These are phyloP conservation scores for Setaria viridis DNA, from an alignment of 202 grass and related monocot genomes.

Conservation along the genomic window DNA sequence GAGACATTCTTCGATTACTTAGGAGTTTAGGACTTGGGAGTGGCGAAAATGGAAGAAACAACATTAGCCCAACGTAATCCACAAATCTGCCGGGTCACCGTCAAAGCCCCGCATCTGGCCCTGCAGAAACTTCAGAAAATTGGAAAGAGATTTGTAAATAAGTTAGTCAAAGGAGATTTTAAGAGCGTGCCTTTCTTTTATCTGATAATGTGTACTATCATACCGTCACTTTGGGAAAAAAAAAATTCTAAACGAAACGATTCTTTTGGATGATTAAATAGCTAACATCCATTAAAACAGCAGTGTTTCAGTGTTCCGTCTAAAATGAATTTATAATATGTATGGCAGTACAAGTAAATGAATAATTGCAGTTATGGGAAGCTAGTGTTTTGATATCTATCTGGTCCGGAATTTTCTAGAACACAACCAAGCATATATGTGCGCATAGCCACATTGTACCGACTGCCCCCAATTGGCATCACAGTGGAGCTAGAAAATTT, in stretches of 20 bases:
- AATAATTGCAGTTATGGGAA: not conserved
- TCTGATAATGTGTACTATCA: not conserved
- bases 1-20: no score
- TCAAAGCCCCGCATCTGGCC: not conserved
- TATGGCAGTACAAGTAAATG: not conserved
- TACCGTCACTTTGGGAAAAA: not conserved
- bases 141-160: not conserved
- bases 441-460: not conserved
- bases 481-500: not conserved
- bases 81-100: no score
- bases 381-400: constrained; percentile 7
- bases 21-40: no score
- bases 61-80: no score
- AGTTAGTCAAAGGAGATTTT: not conserved
- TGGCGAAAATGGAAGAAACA: no score
- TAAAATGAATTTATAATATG: not conserved
- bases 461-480: not conserved
- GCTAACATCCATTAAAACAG: not conserved
- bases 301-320: not conserved
- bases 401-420: not conserved
- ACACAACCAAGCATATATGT: not conserved
- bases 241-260: no score
- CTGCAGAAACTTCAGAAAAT: not conserved
- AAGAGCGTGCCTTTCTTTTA: not conserved
- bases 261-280: no score